Evolutionary conservation across 495 filamentous ascomycete genomes (phyloP).

Genomic region (Aspergillus diversus): DNA sequence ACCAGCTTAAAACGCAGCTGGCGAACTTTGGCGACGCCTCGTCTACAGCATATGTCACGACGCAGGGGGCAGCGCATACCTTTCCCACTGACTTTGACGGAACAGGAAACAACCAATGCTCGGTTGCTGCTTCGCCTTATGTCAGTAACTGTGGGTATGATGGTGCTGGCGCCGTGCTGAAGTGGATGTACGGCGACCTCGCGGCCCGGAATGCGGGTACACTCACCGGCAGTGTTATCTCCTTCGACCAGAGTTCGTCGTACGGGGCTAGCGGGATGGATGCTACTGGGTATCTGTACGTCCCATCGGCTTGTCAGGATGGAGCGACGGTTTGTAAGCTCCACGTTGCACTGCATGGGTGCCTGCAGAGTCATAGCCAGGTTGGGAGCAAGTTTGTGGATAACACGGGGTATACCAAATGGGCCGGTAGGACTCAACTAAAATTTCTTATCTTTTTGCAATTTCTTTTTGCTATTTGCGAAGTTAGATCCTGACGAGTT

Average conservation of each 20-base stretch:
- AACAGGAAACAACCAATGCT: not conserved
- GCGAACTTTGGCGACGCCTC: not conserved
- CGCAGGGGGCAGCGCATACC: not conserved
- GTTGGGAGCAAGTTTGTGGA: conserved; percentile 3
- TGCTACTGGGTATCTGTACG: not conserved
- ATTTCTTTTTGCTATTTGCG: not conserved
- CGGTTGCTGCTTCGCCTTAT: not conserved
- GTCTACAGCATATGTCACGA: not conserved
- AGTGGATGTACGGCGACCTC: not conserved
- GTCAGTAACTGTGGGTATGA: conserved; percentile 11
- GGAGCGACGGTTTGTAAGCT: not conserved
- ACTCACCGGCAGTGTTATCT: not conserved
- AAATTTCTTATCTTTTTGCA: not conserved
- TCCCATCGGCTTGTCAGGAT: not conserved
- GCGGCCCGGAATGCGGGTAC: not conserved
- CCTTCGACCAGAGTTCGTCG: not conserved
- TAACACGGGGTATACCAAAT: conserved; percentile 1
- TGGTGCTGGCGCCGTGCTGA: not conserved
- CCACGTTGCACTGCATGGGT: conserved; percentile 7
- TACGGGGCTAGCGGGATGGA: conserved; percentile 7
- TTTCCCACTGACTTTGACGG: conserved; percentile 6
- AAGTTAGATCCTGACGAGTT: not conserved
- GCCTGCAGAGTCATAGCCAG: not conserved
- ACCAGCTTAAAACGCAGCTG: conserved; percentile 5
- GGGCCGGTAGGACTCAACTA: conserved; percentile 2